Evolutionary conservation across 1,139 yeast species (phyloP), one percentile per base, ranked within the genome.

Genomic region (Nakaseomyces delphensis): DNA sequence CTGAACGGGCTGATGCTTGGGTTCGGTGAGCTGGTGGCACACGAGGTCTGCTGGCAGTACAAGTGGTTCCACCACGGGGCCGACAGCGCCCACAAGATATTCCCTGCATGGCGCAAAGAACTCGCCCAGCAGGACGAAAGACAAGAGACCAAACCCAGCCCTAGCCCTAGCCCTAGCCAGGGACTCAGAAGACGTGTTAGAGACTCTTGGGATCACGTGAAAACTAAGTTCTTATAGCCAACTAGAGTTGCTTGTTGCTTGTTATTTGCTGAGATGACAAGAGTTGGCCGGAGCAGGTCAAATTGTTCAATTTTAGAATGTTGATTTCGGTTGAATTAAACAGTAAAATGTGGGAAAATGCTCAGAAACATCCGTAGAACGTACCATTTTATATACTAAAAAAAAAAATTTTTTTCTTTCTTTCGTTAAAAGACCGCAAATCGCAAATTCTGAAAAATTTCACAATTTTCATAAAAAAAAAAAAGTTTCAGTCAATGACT

Each of bases 1-100:
- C 69, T 91, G 49, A 91, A 91, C 59, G 98, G 98, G 9, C 70
- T 91, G 67, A 89, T 89, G 95, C 73, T 91, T 47, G 98, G 98
- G 0, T 86, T 89, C 62, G 98, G 98, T 1, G 98, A 91, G 66
- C 81, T 91, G 19, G 69, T 85, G 51, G 98, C 97, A 13, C 96
- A 89, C 60, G 97, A 91, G 59, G 67, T 89, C 39, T 95, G 96
- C 8, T 83, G 83, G 68, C 71, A 73, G 44, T 82, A 77, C 67
- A 93, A 94, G 10, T 33, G 45, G 16, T 48, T 48, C 36, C 41
- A 45, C 35, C 47, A 43, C 18, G 27, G 33, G 69, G 72, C 53
- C 83, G 27, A 8, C 15, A 33, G 37, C 11, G 37, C 37, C 11
- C 37, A 33, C 27, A 33, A 33, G 27, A 14, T 33, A 4, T 33